Base-by-base conservation (phyloP, 1,284 basidiomycete species). In the Golubevia pallescens region DNA sequence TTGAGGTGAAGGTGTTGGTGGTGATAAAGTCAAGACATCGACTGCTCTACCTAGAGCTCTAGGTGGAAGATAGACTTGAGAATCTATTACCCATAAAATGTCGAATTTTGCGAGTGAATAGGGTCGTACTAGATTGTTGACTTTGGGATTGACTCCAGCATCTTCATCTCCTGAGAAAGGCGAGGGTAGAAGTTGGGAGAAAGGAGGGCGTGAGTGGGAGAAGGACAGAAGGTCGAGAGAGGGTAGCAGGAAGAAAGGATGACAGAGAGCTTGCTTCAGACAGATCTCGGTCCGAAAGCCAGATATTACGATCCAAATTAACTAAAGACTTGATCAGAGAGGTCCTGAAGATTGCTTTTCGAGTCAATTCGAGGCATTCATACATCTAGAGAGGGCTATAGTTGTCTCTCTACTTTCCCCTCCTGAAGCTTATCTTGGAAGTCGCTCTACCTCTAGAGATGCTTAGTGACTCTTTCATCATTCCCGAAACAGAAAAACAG, bases 51-150 rank as follows among this genome's bases (percentile, higher is more conserved):
- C 91, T 21, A 98, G 90, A 1, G 94, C 92, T n/a, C 91, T 91
- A 0, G 92, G 89, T 34, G 90, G 89, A 16, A 92, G 90, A 71
- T 91, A 90, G 58, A 98, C 90, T 73, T 97, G 97, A 20, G 95
- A 96, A 86, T 99, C 97, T 60, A 99, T 89, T 10, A 99, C 92
- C 96, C 96, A 99, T 58, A 99, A 87, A 59, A 98, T 93, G 82
- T 99, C 95, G 85, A 96, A 88, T 63, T 89, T 87, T 0, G 96
- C 95, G 52, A 88, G 88, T 2, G 76, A 71, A 85, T 96, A 97
- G 2, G 95, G 89, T 51, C 91, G 90, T 68, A 96, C 90, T 52
- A 99, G 90, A 84, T 99, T 99, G 88, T 97, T 98, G 79, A 99
- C 92, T 88, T 99, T 99, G 1, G 97, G 97, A 80, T 99, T 99